Evolutionary conservation across 1,284 basidiomycete species (phyloP).

Genomic region (Cutaneotrichosporon sp.): DNA sequence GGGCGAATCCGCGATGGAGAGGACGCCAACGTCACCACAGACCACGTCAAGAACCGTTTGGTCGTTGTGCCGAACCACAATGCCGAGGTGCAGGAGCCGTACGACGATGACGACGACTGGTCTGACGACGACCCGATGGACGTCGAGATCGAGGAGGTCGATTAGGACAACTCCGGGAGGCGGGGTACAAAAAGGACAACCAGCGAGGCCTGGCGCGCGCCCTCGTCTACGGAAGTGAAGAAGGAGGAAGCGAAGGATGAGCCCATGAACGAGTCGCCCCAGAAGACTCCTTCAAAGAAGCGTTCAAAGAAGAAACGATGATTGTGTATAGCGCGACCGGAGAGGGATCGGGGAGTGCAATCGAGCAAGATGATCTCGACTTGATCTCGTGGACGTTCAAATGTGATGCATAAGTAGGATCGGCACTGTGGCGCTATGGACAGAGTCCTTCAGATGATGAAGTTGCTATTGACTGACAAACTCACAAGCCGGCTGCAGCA

Average conservation of each 20-base stretch:
- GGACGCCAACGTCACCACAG: slow-evolving; percentile 68
- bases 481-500: too few species aligned
- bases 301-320: not conserved
- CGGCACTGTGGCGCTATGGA: too few species aligned
- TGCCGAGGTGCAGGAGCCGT: slow-evolving; percentile 37
- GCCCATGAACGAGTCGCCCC: too few species aligned
- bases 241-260: not conserved
- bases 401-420: too few species aligned
- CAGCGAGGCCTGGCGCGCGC: not conserved
- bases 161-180: slow-evolving; percentile 31
- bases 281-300: not conserved
- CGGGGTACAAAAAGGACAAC: slow-evolving; percentile 21
- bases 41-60: slow-evolving; percentile 76
- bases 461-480: too few species aligned
- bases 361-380: too few species aligned
- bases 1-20: slow-evolving; percentile 80
- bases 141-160: slow-evolving; percentile 48
- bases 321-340: not conserved
- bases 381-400: too few species aligned
- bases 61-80: slow-evolving; percentile 78
- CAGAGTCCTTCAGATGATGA: too few species aligned
- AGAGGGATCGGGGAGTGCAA: too few species aligned
- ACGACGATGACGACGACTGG: slow-evolving; percentile 30
- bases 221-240: not conserved
- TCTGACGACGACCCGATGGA: slow-evolving; percentile 44